Conservation (phyloP, 192 early-diverging fungal species). For the Pilaira anomala region DNA sequence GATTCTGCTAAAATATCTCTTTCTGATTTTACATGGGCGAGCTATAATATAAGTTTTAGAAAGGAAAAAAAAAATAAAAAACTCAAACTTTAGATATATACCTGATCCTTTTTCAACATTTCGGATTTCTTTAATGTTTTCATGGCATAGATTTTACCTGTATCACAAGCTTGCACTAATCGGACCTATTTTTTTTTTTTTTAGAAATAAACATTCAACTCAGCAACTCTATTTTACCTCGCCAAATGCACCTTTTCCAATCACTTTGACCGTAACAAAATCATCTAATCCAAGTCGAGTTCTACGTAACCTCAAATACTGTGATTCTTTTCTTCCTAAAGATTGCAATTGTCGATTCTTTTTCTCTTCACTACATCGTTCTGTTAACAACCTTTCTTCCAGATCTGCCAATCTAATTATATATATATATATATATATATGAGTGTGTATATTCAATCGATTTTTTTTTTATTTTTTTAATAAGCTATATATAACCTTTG, state of each 20-base stretch:
- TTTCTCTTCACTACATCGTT: slow-evolving; percentile 81
- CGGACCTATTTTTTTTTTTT: slow-evolving; percentile 61
- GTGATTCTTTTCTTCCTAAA: slow-evolving; percentile 85
- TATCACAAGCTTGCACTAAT: slow-evolving; percentile 92
- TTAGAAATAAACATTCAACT: no score
- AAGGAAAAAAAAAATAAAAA: neutral
- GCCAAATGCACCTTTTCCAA: slow-evolving; percentile 98
- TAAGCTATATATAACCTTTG: slow-evolving; percentile 62
- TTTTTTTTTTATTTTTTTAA: neutral
- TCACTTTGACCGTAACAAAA: slow-evolving; percentile 94
- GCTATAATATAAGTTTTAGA: neutral
- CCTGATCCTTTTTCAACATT: slow-evolving; percentile 98
- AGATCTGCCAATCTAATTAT: slow-evolving; percentile 64
- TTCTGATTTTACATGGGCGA: slow-evolving; percentile 97
- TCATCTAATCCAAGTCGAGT: slow-evolving; percentile 85
- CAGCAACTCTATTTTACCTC: slow-evolving; percentile 51
- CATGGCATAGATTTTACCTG: slow-evolving; percentile 97
- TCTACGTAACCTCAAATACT: slow-evolving; percentile 88
- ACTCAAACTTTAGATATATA: no score
- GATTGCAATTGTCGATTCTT: slow-evolving; percentile 76
- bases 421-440: neutral
- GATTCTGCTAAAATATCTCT: slow-evolving; percentile 97
- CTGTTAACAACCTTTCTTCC: slow-evolving; percentile 67
- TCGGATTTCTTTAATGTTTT: slow-evolving; percentile 93
- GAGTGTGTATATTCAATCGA: no score